phyloP scores from a whole-genome alignment of 1,284 basidiomycete genomes.

The Puccinia triticina region DNA sequence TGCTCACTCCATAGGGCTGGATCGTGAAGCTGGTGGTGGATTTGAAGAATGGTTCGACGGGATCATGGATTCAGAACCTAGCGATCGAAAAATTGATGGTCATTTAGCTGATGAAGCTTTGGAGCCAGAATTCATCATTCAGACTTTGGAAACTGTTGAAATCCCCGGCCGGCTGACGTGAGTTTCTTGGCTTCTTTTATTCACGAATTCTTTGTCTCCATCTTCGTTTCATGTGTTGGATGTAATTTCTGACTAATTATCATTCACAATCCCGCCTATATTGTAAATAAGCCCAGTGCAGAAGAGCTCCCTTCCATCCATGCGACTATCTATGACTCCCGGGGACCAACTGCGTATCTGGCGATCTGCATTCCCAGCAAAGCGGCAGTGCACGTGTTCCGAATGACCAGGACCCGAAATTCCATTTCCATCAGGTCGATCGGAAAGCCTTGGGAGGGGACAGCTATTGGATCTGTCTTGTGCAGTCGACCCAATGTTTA shows the following conservation, averaged over 20 bases:
- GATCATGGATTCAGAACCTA: slow-evolving; percentile 40
- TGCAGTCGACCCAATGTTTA: slow-evolving; percentile 68
- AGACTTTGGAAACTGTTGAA: slow-evolving; percentile 43
- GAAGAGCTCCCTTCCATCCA: slow-evolving; percentile 51
- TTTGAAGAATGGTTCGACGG: slow-evolving; percentile 51
- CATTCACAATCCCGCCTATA: neutral
- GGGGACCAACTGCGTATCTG: slow-evolving; percentile 36
- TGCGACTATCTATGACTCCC: slow-evolving; percentile 42
- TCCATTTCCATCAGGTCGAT: slow-evolving; percentile 29
- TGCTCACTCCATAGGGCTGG: slow-evolving; percentile 1
- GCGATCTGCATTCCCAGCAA: slow-evolving; percentile 44
- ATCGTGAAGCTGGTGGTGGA: slow-evolving; percentile 31
- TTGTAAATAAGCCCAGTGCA: slow-evolving; percentile 28
- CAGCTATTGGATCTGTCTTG: slow-evolving; percentile 67
- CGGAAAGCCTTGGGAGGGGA: slow-evolving; percentile 62
- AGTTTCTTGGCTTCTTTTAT: neutral
- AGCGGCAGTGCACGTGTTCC: slow-evolving; percentile 38
- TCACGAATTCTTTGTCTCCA: neutral
- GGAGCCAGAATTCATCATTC: slow-evolving; percentile 49
- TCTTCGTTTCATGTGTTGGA: slow-evolving; percentile 2
- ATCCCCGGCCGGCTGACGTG: slow-evolving; percentile 39
- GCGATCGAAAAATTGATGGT: slow-evolving; percentile 43
- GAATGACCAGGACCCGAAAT: slow-evolving; percentile 29
- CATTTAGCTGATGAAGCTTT: slow-evolving; percentile 47
- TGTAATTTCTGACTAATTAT: neutral